Percentiles rank a stretch among this genome's conserved stretches.
phyloP scores from a whole-genome alignment of 306 rosid genomes.

The Macrotyloma uniflorum region DNA sequence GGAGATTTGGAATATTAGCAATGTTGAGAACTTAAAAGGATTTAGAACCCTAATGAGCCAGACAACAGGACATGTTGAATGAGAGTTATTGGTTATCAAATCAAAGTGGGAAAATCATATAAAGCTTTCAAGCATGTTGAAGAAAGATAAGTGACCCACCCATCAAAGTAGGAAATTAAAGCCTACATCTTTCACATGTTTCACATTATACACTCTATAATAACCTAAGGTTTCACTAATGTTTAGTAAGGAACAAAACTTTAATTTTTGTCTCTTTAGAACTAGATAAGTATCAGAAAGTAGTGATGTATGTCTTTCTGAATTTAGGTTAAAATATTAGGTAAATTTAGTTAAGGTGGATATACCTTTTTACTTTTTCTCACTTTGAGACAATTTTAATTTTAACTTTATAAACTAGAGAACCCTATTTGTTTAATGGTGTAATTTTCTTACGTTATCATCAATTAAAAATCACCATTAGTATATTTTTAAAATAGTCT shows the following conservation, averaged over 20 bases:
- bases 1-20: neutral
- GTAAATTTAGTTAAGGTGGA: no score
- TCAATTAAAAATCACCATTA: no score
- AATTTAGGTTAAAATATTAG: no score
- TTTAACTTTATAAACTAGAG: no score
- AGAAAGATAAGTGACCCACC: conserved; percentile 18
- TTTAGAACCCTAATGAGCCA: neutral
- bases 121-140: conserved; percentile 16
- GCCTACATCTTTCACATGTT: neutral
- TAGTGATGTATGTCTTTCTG: no score
- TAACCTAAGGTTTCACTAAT: neutral
- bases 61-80: conserved; percentile 35
- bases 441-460: no score
- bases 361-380: no score
- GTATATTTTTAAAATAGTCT: no score
- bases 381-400: no score
- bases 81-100: conserved; percentile 21
- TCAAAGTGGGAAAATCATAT: conserved; percentile 16
- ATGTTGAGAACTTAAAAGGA: conserved; percentile 6
- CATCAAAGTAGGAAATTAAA: conserved; percentile 27
- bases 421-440: no score
- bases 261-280: neutral
- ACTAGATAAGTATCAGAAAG: neutral
- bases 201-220: neutral
- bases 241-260: neutral